Conservation (phyloP, 192 early-diverging fungal species). For the Chytriomyces sp. region DNA sequence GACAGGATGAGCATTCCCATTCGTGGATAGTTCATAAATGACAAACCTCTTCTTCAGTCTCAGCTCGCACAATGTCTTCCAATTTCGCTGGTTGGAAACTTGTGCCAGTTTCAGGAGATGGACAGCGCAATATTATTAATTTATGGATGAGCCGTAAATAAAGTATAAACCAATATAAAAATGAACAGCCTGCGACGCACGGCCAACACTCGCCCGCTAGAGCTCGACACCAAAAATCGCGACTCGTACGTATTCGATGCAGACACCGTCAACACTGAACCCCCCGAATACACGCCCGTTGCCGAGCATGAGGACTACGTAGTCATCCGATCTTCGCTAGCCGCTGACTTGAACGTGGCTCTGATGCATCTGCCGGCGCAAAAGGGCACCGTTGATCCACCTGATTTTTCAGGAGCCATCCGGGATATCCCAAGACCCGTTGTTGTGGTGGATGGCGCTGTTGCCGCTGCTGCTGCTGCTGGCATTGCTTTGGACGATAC, state of each 20-base stretch:
- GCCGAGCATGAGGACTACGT: not conserved
- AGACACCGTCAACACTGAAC: not conserved
- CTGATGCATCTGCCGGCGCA: not conserved
- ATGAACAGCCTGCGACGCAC: not conserved
- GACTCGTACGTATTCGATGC: not conserved
- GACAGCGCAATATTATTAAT: too few relatives aligned
- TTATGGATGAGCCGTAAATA: too few relatives aligned
- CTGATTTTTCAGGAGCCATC: conserved; percentile 11
- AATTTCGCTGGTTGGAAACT: too few relatives aligned
- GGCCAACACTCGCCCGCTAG: not conserved
- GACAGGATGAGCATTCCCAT: too few relatives aligned
- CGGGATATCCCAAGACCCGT: conserved; percentile 26
- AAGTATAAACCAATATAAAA: too few relatives aligned
- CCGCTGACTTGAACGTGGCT: not conserved
- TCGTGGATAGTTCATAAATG: too few relatives aligned
- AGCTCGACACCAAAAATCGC: not conserved
- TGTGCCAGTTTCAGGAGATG: too few relatives aligned
- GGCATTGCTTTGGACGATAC: not conserved
- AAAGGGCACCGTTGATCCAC: not conserved
- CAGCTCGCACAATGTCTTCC: too few relatives aligned
- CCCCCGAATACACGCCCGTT: not conserved
- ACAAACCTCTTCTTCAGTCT: too few relatives aligned
- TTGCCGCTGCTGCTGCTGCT: not conserved
- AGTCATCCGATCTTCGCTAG: not conserved
- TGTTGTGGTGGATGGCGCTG: conserved; percentile 14